A percentile compares a stretch with the other conserved stretches of the same genome.
Evolutionary conservation across 139 green algal genomes (phyloP).

Genomic region (Monoraphidium neglectum): DNA sequence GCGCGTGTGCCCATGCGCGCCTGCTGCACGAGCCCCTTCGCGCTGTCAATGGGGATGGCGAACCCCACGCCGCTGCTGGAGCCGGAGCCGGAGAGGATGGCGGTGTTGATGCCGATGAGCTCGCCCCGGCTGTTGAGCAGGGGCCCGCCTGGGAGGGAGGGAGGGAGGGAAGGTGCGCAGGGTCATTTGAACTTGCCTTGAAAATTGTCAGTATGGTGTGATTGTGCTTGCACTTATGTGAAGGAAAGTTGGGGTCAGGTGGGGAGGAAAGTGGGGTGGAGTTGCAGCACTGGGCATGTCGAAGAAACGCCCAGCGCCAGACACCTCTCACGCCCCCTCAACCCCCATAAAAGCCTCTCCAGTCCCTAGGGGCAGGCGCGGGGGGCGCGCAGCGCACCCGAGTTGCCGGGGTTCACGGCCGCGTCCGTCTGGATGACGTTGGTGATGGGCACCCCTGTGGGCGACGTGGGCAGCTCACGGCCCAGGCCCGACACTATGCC

Average conservation of each 20-base stretch:
- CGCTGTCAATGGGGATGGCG: conserved; percentile 81
- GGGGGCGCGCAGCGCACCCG: no score
- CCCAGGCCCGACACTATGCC: conserved; percentile 44
- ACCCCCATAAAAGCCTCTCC: no score
- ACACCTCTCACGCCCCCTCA: no score
- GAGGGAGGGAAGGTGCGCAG: no score
- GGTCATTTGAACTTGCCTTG: no score
- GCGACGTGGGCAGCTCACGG: conserved; percentile 52
- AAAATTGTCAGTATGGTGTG: no score
- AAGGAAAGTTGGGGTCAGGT: no score
- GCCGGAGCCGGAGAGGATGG: conserved; percentile 69
- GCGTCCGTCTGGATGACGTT: conserved; percentile 59
- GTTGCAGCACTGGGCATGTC: no score
- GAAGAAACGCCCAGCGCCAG: no score
- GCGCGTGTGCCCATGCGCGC: background rate
- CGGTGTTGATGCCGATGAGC: conserved; percentile 76
- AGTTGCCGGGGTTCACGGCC: background rate
- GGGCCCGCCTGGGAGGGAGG: conserved; percentile 29
- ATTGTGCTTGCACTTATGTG: no score
- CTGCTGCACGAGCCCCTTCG: conserved; percentile 23
- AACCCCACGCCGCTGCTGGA: conserved; percentile 50
- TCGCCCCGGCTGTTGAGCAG: conserved; percentile 35
- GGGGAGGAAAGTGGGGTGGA: no score
- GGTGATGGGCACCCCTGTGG: conserved; percentile 30
- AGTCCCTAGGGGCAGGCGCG: no score